Evolutionary conservation across 805 yeast species (phyloP).

Genomic region (Starmerella riodocensis): DNA sequence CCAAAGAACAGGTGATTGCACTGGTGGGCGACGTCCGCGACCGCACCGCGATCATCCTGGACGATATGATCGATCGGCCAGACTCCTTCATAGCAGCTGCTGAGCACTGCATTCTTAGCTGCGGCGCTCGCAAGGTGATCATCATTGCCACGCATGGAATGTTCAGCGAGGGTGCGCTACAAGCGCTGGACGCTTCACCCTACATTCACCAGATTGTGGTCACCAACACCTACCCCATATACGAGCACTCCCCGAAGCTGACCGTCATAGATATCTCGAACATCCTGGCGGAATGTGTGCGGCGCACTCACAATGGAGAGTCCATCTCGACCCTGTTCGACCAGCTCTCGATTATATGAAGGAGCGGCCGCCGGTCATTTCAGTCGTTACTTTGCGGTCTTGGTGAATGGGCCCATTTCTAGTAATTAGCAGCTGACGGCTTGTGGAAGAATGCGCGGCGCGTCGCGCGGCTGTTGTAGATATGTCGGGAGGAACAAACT

Average conservation of each 20-base stretch:
- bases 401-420: no score
- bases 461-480: no score
- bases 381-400: no score
- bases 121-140: conserved; percentile 88
- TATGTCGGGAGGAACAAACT: no score
- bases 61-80: conserved; percentile 96
- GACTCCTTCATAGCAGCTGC: conserved; percentile 93
- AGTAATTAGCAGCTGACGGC: no score
- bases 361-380: no score
- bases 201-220: conserved; percentile 87
- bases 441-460: no score
- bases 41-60: conserved; percentile 84
- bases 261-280: conserved; percentile 86
- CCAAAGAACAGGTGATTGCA: conserved; percentile 74
- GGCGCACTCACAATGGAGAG: conserved; percentile 98
- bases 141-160: conserved; percentile 94
- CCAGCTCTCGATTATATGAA: conserved; percentile 48
- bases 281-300: conserved; percentile 92
- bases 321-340: conserved; percentile 86
- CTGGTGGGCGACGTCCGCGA: conserved; percentile 90
- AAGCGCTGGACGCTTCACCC: conserved; percentile 58
- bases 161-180: conserved; percentile 76
- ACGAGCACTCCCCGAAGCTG: conserved; percentile 53
- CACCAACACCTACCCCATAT: conserved; percentile 90
- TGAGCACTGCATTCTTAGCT: conserved; percentile 86